Evolutionary conservation across 768 basidiomycete genomes (phyloP), one percentile per base, ranked within the genome.

Genomic region (Russula earlei): DNA sequence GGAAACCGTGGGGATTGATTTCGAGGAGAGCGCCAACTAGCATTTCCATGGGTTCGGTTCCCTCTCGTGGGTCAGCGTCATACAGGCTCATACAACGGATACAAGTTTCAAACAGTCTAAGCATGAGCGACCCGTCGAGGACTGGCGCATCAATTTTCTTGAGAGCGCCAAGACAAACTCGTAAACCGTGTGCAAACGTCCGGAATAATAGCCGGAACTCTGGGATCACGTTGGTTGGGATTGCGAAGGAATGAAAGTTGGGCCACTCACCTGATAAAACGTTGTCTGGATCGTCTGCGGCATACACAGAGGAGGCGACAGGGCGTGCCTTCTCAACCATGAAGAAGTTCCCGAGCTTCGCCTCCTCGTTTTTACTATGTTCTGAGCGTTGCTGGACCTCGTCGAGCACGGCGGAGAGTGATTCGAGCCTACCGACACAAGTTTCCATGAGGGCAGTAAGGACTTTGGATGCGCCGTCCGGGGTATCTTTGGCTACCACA

Each of bases 1-100:
- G 88, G 68, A 96, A 94, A 58, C 94, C 87, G 65, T 95, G 90
- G 8, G 88, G 75, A 65, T 96, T 88, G 63, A 94, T 80, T 67
- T 93, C 88, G 36, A 82, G 69, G 42, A 94, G 77, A 40, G 87
- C 82, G 69, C 81, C 78, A 5, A 80, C 80, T 49, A 87, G 73
- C 77, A 85, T 84, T 55, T 99, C 95, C 64, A 92, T 79, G 5
- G 84, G 84, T 66, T 97, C 93, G 49, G 84, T 79, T 53, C 77
- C 75, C 52, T 85, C 81, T 42, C 81, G 80, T 49, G 78, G 77
- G 54, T 85, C 79, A 5, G 82, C 75, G 55, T 87, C 88, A 66
- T 90, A 91, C 45, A 95, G 75, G 15, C 83, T 77, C 80, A 96
- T 85, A 72, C 87, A 90, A 37, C 82, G 80, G 60, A 96, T 77